These are phyloP conservation scores for Solanum paucissectum DNA, from an alignment of 257 asterid genomes.

Conservation along the genomic window DNA sequence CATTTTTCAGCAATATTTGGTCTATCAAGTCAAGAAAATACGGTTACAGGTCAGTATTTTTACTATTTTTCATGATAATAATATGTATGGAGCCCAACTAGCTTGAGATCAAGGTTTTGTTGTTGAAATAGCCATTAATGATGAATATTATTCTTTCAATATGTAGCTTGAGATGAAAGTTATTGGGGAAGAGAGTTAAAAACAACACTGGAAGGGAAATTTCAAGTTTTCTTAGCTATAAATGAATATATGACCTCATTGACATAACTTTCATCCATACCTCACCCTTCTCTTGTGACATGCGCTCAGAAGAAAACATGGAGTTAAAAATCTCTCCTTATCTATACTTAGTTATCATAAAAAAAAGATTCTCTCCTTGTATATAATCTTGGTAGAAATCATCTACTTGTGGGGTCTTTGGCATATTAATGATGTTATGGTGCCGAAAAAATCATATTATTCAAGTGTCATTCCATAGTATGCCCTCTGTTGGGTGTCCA, in stretches of 20 bases:
- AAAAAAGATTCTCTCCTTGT: neutral
- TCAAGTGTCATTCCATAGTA: neutral
- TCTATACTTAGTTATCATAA: neutral
- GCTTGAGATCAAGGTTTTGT: neutral
- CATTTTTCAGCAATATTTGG: constrained; percentile 83
- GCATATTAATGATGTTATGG: neutral
- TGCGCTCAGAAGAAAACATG: neutral
- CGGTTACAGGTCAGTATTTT: constrained; percentile 64
- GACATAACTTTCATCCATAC: neutral
- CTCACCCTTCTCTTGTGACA: neutral
- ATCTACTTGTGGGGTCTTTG: neutral
- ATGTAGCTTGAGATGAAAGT: neutral
- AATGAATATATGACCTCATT: neutral
- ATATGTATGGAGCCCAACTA: neutral
- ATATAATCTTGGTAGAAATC: neutral
- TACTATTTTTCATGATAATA: constrained; percentile 1
- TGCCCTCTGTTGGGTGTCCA: neutral
- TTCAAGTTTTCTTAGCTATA: neutral
- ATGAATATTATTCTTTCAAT: neutral
- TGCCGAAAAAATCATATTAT: neutral
- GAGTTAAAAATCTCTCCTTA: neutral
- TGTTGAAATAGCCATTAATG: neutral
- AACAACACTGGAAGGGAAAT: neutral
- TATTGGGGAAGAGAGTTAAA: neutral
- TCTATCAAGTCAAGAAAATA: constrained; percentile 87